Conservation (phyloP, 371 early-diverging fungal species). For the Mucor lusitanicus region DNA sequence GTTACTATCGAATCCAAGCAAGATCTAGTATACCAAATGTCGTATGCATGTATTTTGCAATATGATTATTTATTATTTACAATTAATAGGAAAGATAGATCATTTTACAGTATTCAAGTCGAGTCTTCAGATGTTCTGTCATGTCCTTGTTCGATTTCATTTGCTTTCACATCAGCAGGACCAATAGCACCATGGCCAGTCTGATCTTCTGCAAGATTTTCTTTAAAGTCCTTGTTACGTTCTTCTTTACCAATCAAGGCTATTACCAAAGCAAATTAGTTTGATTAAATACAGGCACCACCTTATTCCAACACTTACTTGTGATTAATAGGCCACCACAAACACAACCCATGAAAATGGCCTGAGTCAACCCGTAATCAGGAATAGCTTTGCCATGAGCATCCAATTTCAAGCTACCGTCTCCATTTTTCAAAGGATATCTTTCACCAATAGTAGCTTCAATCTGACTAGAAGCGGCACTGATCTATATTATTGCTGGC, state of each 20-base stretch:
- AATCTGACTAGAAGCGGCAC: conserved; percentile 68
- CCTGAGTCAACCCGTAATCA: conserved; percentile 68
- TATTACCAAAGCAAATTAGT: conserved; percentile 7
- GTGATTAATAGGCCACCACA: conserved; percentile 42
- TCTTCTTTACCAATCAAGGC: conserved; percentile 47
- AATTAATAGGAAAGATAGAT: background rate
- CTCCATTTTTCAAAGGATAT: conserved; percentile 35
- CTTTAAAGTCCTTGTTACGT: conserved; percentile 39
- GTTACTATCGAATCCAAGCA: too few relatives aligned
- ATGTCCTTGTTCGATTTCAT: conserved; percentile 31
- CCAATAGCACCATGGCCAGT: conserved; percentile 18
- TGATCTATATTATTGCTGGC: conserved; percentile 32
- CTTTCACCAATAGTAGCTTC: conserved; percentile 65
- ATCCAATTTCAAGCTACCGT: conserved; percentile 34
- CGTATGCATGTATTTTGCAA: too few relatives aligned
- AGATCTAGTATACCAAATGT: too few relatives aligned
- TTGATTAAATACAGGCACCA: background rate
- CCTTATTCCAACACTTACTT: conserved; percentile 16
- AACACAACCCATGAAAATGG: conserved; percentile 64
- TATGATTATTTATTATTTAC: too few relatives aligned
- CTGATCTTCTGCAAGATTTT: conserved; percentile 34
- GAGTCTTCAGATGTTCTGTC: background rate
- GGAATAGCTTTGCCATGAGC: conserved; percentile 50
- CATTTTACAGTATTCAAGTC: background rate
- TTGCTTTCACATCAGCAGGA: conserved; percentile 25